These are phyloP conservation scores for Vigna radiata DNA, from an alignment of 306 rosid species.

Conservation along the genomic window DNA sequence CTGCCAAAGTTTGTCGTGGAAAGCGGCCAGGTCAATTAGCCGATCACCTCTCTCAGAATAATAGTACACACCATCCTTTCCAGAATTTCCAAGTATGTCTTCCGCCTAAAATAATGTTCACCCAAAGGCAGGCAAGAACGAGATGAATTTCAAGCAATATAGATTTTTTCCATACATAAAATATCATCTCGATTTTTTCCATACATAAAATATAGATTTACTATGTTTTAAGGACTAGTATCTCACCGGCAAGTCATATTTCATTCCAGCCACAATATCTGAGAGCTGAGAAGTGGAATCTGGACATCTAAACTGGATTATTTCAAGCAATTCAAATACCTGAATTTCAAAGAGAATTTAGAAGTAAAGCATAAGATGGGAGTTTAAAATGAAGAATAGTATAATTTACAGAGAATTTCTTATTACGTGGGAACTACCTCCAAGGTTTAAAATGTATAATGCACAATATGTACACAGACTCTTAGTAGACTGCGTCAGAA, in stretches of 20 bases:
- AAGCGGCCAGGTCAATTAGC: slow-evolving; percentile 81
- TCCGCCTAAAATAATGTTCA: slow-evolving; percentile 61
- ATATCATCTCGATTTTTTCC: slow-evolving; percentile 16
- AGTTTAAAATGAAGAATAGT: neutral
- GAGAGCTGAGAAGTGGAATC: slow-evolving; percentile 70
- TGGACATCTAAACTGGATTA: slow-evolving; percentile 89
- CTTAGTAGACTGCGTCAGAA: neutral
- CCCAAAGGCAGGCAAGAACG: slow-evolving; percentile 34
- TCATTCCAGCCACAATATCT: slow-evolving; percentile 65
- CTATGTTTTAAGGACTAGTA: slow-evolving; percentile 37
- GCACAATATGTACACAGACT: neutral
- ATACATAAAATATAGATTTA: slow-evolving; percentile 13
- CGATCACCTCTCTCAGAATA: slow-evolving; percentile 98
- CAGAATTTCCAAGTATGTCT: slow-evolving; percentile 76
- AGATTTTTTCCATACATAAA: slow-evolving; percentile 10
- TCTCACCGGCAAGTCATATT: slow-evolving; percentile 78
- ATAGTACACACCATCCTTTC: slow-evolving; percentile 86
- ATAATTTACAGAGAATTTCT: neutral
- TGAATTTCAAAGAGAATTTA: slow-evolving; percentile 44
- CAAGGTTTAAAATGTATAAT: too few species aligned
- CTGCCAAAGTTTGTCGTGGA: slow-evolving; percentile 96
- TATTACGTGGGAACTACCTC: too few species aligned
- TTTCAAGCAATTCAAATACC: slow-evolving; percentile 96
- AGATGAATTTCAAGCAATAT: slow-evolving; percentile 19
- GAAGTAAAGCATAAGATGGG: neutral